Conservation (phyloP, 805 yeast genomes). For the Candida nemodendra region DNA sequence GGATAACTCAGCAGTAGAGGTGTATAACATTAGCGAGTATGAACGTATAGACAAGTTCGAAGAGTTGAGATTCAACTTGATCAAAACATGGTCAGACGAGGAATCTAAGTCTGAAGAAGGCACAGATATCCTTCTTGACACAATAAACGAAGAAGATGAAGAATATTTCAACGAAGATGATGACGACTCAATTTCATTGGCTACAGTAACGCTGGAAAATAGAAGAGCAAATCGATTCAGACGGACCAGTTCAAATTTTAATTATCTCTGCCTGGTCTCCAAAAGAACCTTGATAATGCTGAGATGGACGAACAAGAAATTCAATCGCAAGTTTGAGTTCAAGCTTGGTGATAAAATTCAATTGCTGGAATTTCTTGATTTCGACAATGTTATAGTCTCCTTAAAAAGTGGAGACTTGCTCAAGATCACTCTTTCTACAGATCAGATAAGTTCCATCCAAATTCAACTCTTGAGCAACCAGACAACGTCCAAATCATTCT, state of each 20-base stretch:
- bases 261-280: slow-evolving; percentile 21
- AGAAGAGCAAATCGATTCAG: slow-evolving; percentile 7
- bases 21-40: slow-evolving; percentile 32
- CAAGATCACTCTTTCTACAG: slow-evolving; percentile 15
- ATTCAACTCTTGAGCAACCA: slow-evolving; percentile 22
- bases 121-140: slow-evolving; percentile 8
- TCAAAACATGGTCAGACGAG: slow-evolving; percentile 25
- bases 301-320: slow-evolving; percentile 24
- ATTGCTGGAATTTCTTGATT: slow-evolving; percentile 23
- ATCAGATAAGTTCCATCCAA: slow-evolving; percentile 19
- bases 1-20: slow-evolving; percentile 30
- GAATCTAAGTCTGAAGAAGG: slow-evolving; percentile 6
- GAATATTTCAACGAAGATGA: slow-evolving; percentile 18
- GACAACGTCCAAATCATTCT: slow-evolving; percentile 18
- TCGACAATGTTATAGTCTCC: slow-evolving; percentile 22
- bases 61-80: slow-evolving; percentile 32
- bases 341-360: slow-evolving; percentile 26
- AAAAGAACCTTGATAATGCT: slow-evolving; percentile 24
- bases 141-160: slow-evolving; percentile 24
- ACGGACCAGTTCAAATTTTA: slow-evolving; percentile 11
- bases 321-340: slow-evolving; percentile 25
- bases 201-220: slow-evolving; percentile 24
- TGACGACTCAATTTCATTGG: slow-evolving; percentile 33
- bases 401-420: slow-evolving; percentile 27
- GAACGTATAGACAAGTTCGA: slow-evolving; percentile 31